These are phyloP conservation scores for thale cress (Arabidopsis thaliana) DNA, from an alignment of 345 rosid genomes.

Conservation along the genomic window TAIR10.1 NC_003075.7:9610001-9610500, in stretches of 20 bases:
- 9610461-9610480: neutral
- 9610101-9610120: conserved; percentile 33
- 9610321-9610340: conserved; percentile 85
- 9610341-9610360: conserved; percentile 92
- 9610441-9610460: neutral
- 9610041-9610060: conserved; percentile 41
- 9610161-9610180: conserved; percentile 62
- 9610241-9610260: conserved; percentile 77
- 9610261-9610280: conserved; percentile 82
- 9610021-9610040: conserved; percentile 30
- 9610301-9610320: conserved; percentile 89
- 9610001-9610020: conserved; percentile 30
- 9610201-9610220: conserved; percentile 76
- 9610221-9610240: conserved; percentile 88
- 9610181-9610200: conserved; percentile 76
- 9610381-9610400: conserved; percentile 84
- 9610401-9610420: conserved; percentile 48
- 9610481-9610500: conserved; percentile 47
- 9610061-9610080: conserved; percentile 19
- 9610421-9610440: neutral
- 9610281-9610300: conserved; percentile 85
- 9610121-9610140: conserved; percentile 28
- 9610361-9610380: conserved; percentile 83
- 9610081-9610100: conserved; percentile 4
- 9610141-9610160: conserved; percentile 10